Base-by-base conservation (phyloP, 2,329 filamentous ascomycete species). In the Monilinia polystroma region DNA sequence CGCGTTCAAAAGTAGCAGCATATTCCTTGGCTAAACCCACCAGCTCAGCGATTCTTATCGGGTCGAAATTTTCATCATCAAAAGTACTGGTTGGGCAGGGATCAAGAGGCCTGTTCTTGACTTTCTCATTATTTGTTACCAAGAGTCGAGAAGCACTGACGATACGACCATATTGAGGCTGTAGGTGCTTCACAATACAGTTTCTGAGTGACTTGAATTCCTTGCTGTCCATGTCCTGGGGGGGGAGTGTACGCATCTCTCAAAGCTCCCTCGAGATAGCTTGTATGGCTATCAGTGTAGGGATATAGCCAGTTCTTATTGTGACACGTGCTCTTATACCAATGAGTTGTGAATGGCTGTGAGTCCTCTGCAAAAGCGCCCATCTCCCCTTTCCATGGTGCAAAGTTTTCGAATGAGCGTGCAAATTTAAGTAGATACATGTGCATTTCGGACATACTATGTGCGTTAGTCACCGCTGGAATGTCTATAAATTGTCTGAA, bases 101-200 rank as follows among this genome's bases (percentile, higher is more conserved):
- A 51, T 51, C 49, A 23, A 51, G 49, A 14, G 10, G 1, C 11
- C n/a, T 11, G 11, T 12, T 11, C n/a, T 51, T 12, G n/a, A 51
- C n/a, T n/a, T 51, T 51, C 4, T 26, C n/a, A 11, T 26, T 10
- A 8, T 51, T 51, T 3, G n/a, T 2, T 26, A 51, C n/a, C 49
- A 51, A 5, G 49, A 23, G n/a, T 26, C 38, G 55, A 29, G 55
- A 57, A 18, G 38, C 55, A 20, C 16, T 20, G 23, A 20, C n/a
- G n/a, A 57, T 57, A 41, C 55, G 55, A 11, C 43, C 35, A 14
- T 57, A 57, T 18, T 57, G 38, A 43, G 14, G n/a, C 35, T 57
- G 38, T 8, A 57, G 38, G 23, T 57, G n/a, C 7, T 43, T 5
- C 4, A 57, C 38, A 12, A 43, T 43, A 1, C 18, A 38, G 14